phyloP scores from a whole-genome alignment of 768 basidiomycete genomes.

The Pisolithus microcarpus region DNA sequence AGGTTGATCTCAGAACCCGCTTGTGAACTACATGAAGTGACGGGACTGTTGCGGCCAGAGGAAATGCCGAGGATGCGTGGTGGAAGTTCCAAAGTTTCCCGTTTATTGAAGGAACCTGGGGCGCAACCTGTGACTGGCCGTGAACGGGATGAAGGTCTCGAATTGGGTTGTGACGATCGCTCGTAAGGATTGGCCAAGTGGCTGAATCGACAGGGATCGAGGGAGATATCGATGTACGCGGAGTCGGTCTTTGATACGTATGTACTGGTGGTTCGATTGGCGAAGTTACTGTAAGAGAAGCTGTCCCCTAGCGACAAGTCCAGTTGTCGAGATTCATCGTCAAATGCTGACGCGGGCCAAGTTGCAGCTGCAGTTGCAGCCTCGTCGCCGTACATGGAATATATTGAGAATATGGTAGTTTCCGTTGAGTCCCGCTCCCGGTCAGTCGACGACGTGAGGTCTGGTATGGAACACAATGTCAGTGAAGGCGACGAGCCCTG shows the following conservation, averaged over 20 bases:
- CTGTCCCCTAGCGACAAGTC: slow-evolving; percentile 28
- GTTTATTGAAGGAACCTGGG: background rate
- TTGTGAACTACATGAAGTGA: slow-evolving; percentile 24
- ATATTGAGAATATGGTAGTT: slow-evolving; percentile 75
- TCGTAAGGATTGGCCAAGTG: slow-evolving; percentile 18
- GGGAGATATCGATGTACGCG: slow-evolving; percentile 24
- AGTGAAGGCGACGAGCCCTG: slow-evolving; percentile 23
- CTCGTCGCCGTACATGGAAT: slow-evolving; percentile 79
- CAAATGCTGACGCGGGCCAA: slow-evolving; percentile 39
- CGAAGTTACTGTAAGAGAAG: slow-evolving; percentile 30
- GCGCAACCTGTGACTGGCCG: background rate
- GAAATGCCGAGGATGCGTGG: slow-evolving; percentile 22
- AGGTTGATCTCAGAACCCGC: slow-evolving; percentile 12
- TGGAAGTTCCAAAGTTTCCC: slow-evolving; percentile 16
- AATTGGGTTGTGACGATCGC: background rate
- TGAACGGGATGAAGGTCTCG: background rate
- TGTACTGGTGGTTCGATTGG: slow-evolving; percentile 14
- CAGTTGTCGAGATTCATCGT: slow-evolving; percentile 32
- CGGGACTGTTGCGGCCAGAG: slow-evolving; percentile 11
- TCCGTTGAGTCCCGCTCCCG: slow-evolving; percentile 57
- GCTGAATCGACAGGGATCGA: slow-evolving; percentile 16
- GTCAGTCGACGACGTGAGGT: slow-evolving; percentile 29
- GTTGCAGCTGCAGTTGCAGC: too few species aligned
- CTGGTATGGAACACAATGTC: slow-evolving; percentile 30
- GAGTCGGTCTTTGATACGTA: slow-evolving; percentile 17